Evolutionary conservation across 2,329 filamentous ascomycete genomes (phyloP).

Genomic region (Coniella lustricola): DNA sequence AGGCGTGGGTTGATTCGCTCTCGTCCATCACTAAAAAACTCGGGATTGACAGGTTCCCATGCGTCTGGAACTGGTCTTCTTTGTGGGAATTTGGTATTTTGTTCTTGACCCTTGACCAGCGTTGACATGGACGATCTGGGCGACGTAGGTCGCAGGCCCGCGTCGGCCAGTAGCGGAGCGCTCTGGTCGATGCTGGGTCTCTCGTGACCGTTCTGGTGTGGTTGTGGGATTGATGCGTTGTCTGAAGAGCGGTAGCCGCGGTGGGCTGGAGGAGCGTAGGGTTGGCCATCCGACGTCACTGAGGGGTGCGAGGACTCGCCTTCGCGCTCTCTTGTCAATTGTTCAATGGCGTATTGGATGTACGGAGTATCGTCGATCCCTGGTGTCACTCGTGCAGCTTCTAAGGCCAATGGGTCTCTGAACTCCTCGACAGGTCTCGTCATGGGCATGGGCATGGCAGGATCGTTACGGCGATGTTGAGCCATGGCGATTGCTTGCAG

Average conservation of each 20-base stretch:
- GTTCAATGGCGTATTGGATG: constrained; percentile 83
- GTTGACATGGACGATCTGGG: constrained; percentile 16
- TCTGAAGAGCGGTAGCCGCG: constrained; percentile 31
- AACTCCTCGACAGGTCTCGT: constrained; percentile 26
- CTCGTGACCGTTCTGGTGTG: background rate
- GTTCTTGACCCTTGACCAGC: constrained; percentile 9
- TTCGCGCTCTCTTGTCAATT: constrained; percentile 69
- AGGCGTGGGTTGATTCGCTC: constrained; percentile 37
- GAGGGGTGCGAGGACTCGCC: constrained; percentile 47
- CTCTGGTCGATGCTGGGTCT: constrained; percentile 13
- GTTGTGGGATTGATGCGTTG: constrained; percentile 3
- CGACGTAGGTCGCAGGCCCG: constrained; percentile 6
- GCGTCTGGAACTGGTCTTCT: constrained; percentile 6
- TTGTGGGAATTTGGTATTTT: background rate
- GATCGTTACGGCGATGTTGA: constrained; percentile 3
- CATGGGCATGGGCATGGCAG: constrained; percentile 5
- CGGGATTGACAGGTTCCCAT: constrained; percentile 24
- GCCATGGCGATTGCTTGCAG: constrained; percentile 15
- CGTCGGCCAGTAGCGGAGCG: constrained; percentile 10
- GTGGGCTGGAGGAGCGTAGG: constrained; percentile 27
- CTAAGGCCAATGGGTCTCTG: constrained; percentile 45
- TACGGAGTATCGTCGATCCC: constrained; percentile 80
- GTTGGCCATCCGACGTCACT: constrained; percentile 25
- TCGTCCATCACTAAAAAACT: constrained; percentile 23
- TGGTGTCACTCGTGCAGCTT: constrained; percentile 56